phyloP scores from a whole-genome alignment of 2,329 filamentous ascomycete species.

The Diaporthe nobilis region DNA sequence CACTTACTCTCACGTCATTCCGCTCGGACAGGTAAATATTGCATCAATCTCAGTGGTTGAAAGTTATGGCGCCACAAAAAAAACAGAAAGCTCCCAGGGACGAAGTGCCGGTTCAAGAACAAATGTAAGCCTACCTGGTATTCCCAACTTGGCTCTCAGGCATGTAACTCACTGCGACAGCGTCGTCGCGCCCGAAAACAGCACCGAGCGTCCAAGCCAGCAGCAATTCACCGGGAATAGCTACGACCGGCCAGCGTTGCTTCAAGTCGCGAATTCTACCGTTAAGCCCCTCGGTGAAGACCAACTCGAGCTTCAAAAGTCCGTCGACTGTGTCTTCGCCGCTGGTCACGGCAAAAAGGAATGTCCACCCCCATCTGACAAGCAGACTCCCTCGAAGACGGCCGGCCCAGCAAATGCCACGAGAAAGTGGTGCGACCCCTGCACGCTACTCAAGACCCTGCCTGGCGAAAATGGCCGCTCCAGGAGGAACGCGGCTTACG shows the following conservation, averaged over 20 bases:
- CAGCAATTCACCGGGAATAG: background rate
- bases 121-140: background rate
- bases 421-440: background rate
- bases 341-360: background rate
- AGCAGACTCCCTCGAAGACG: background rate
- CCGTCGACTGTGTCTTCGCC: background rate
- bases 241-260: background rate
- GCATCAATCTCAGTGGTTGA: background rate
- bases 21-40: background rate
- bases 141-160: background rate
- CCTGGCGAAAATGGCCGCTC: background rate
- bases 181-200: background rate
- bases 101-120: background rate
- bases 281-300: background rate
- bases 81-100: background rate
- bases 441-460: background rate
- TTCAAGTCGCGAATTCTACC: background rate
- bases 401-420: background rate
- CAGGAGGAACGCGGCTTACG: background rate
- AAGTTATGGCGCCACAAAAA: background rate
- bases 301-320: background rate
- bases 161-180: background rate
- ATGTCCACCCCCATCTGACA: background rate
- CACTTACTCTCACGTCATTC: background rate
- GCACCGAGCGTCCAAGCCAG: background rate